A percentile compares a stretch with the other conserved stretches of the same genome.
Conservation (phyloP, 192 early-diverging fungal species). For the Coemansia sp. region DNA sequence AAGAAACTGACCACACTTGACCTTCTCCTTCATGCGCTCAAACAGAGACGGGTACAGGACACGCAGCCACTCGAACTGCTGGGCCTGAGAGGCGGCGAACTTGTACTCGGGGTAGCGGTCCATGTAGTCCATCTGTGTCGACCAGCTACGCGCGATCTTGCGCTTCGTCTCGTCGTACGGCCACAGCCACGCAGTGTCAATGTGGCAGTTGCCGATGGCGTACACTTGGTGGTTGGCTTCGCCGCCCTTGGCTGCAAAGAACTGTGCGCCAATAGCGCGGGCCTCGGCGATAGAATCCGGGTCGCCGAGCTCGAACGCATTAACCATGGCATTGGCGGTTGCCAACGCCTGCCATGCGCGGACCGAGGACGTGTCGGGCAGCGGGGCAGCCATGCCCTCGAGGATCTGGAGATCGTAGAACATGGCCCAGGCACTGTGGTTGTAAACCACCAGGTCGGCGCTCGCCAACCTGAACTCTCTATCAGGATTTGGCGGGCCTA, state of each 20-base stretch:
- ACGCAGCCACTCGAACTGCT: constrained; percentile 93
- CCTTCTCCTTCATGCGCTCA: constrained; percentile 66
- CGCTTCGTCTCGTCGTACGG: constrained; percentile 97
- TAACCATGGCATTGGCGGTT: constrained; percentile 77
- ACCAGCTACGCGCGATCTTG: constrained; percentile 85
- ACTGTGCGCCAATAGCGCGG: constrained; percentile 56
- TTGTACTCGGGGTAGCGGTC: constrained; percentile 85
- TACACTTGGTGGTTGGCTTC: constrained; percentile 68
- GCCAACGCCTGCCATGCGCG: constrained; percentile 78
- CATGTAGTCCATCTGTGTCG: constrained; percentile 75
- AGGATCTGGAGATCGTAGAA: constrained; percentile 79
- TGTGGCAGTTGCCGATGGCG: constrained; percentile 94
- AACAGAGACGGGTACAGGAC: constrained; percentile 82
- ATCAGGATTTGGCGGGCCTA: constrained; percentile 66
- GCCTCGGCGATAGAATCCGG: constrained; percentile 39
- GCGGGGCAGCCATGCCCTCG: constrained; percentile 63
- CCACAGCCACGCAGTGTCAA: constrained; percentile 94
- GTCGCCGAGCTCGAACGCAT: constrained; percentile 56
- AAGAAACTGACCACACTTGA: constrained; percentile 76
- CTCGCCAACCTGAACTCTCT: constrained; percentile 59
- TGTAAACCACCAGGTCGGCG: constrained; percentile 70
- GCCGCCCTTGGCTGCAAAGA: constrained; percentile 66
- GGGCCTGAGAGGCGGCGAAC: constrained; percentile 95
- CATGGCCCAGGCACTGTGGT: constrained; percentile 68
- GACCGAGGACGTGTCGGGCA: constrained; percentile 63